Base-by-base conservation (phyloP, 768 basidiomycete species). In the Mycena vitilis region DNA sequence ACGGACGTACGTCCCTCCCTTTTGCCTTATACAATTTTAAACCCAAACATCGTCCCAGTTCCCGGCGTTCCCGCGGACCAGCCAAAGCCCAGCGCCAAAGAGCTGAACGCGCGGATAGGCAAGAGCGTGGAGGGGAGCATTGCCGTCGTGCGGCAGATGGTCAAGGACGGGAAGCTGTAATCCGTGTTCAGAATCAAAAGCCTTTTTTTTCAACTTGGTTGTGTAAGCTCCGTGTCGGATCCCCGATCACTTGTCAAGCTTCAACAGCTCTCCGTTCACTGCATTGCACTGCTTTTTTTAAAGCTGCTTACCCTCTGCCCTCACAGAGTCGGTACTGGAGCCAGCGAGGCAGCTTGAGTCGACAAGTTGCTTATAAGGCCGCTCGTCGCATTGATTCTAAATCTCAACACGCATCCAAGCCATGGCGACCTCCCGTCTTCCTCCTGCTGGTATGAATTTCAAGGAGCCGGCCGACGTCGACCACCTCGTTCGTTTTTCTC, bases 81-180 rank as follows among this genome's bases (percentile, higher is more conserved):
- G 16, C 62, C 67, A 3, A 62, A 62, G 34, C 62, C 68, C 9
- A 69, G 44, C 38, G 47, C 51, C 25, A 55, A 56, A 37, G 68
- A 69, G 44, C 37, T 69, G 6, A 69, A 69, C 47, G 63, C 63
- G 13, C 40, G 12, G 5, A 23, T 69, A 18, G 68, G 68, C 2
- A 69, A 64, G 48, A 22, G 18, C 10, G 52, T 69, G 9, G 63
- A 65, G 38, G 40, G 57, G 12, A 65, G 58, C 18, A 65, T 69
- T 22, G 58, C 25, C 10, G 63, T 69, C 5, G 37, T 65, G 18
- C 56, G 68, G n/a, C 57, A 69, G 68, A 64, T 69, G 68, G 68
- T 69, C 12, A 57, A 63, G 56, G 68, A 64, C 4, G 62, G 68
- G 22, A 61, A 65, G 38, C 13, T 69, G 2, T 69, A 56, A 60